A percentile compares a stretch with the other conserved stretches of the same genome.
phyloP scores from a whole-genome alignment of 2,329 filamentous ascomycete species.

The Cladophialophora psammophila region DNA sequence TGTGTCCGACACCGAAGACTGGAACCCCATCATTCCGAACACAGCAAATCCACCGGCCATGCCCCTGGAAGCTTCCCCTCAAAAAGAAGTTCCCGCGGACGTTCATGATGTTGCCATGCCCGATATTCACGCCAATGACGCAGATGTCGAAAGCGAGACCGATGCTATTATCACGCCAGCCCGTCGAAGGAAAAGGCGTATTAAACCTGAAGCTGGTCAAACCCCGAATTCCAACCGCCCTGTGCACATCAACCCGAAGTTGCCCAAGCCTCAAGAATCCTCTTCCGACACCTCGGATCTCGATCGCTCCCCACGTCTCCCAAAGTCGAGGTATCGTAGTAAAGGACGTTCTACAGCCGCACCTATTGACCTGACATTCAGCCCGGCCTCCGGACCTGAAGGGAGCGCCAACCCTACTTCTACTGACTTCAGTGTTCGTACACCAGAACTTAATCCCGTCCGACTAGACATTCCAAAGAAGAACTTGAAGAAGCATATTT shows the following conservation, averaged over 20 bases:
- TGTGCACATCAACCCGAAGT: background rate
- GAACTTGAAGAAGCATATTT: background rate
- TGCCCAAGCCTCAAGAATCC: conserved; percentile 5
- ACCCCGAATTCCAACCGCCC: conserved; percentile 3
- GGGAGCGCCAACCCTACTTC: conserved; percentile 20
- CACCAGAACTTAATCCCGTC: conserved; percentile 48
- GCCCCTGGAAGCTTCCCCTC: background rate
- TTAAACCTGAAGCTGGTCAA: conserved; percentile 4
- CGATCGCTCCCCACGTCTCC: conserved; percentile 24
- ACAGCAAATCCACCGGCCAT: conserved; percentile 3
- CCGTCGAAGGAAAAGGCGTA: conserved; percentile 5
- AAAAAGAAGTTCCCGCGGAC: background rate
- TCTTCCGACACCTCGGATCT: conserved; percentile 31
- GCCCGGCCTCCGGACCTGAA: conserved; percentile 15
- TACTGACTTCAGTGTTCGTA: conserved; percentile 44
- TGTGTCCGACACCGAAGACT: conserved; percentile 28
- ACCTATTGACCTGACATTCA: conserved; percentile 46
- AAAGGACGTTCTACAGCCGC: conserved; percentile 22
- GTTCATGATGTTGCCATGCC: background rate
- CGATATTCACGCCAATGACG: conserved; percentile 29
- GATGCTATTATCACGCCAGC: conserved; percentile 32
- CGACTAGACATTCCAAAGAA: conserved; percentile 19
- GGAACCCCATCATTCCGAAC: conserved; percentile 24
- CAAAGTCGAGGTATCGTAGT: conserved; percentile 22
- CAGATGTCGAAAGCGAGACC: conserved; percentile 34